Percentiles rank a stretch among this genome's conserved stretches.
These are phyloP conservation scores for Leonotis leonurus DNA, from an alignment of 257 asterid genomes.

Conservation along the genomic window DNA sequence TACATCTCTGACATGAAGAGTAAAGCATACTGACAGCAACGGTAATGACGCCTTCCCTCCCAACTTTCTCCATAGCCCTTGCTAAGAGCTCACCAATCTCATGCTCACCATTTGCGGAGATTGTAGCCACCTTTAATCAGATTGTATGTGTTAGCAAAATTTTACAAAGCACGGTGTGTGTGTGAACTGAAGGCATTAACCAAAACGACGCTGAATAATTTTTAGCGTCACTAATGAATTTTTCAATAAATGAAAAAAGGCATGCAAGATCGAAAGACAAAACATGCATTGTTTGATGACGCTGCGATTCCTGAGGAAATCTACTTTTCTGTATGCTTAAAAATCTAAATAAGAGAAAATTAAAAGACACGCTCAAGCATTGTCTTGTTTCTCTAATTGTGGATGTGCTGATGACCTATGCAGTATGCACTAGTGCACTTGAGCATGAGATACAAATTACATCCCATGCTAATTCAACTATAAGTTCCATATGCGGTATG, in stretches of 20 bases:
- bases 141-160: constrained; percentile 17
- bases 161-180: background rate
- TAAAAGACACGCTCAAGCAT: background rate
- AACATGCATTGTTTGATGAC: background rate
- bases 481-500: constrained; percentile 10
- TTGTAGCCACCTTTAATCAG: constrained; percentile 64
- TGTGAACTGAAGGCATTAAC: background rate
- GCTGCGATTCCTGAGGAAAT: background rate
- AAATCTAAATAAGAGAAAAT: background rate
- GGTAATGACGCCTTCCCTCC: constrained; percentile 89
- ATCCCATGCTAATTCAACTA: background rate
- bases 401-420: background rate
- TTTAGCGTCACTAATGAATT: background rate
- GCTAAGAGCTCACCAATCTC: constrained; percentile 85
- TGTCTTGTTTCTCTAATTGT: background rate
- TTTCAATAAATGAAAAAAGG: background rate
- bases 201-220: background rate
- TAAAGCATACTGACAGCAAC: constrained; percentile 49
- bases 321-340: background rate
- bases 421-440: background rate
- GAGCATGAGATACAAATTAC: constrained; percentile 2
- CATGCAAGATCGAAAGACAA: background rate
- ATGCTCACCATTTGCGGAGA: constrained; percentile 83
- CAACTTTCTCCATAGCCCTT: constrained; percentile 93
- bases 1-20: background rate